A percentile compares a stretch with the other conserved stretches of the same genome.
Conservation (phyloP, 306 rosid species). For the Cicer pinnatifidum region DNA sequence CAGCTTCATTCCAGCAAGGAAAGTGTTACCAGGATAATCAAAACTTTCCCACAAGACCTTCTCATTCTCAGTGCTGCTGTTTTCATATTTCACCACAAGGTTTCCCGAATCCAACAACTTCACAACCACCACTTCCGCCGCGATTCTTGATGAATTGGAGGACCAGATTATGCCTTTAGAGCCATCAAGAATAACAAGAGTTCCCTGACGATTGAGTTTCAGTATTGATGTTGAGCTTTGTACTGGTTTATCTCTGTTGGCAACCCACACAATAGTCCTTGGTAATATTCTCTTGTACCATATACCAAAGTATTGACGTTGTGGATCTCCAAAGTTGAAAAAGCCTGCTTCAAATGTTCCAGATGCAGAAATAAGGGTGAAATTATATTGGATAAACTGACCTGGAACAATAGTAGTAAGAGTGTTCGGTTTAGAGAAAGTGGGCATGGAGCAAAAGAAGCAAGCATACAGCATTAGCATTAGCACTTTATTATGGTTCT, state of each 20-base stretch:
- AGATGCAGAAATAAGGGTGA: constrained; percentile 40
- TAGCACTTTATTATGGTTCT: not conserved
- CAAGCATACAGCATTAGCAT: not conserved
- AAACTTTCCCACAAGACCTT: constrained; percentile 49
- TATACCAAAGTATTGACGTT: constrained; percentile 40
- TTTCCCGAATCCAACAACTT: constrained; percentile 45
- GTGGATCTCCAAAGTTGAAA: constrained; percentile 35
- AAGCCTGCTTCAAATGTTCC: constrained; percentile 45
- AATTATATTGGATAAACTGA: constrained; percentile 12
- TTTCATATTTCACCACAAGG: constrained; percentile 27
- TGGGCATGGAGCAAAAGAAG: not conserved
- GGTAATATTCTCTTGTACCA: constrained; percentile 42
- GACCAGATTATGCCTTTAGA: constrained; percentile 33
- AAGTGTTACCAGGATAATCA: constrained; percentile 45
- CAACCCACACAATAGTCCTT: constrained; percentile 46
- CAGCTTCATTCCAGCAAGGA: constrained; percentile 41
- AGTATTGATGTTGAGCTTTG: not conserved
- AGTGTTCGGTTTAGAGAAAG: not conserved
- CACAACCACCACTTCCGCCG: not conserved
- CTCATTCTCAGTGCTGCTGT: not conserved
- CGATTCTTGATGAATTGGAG: constrained; percentile 35
- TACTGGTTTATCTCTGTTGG: constrained; percentile 39
- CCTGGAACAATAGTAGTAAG: constrained; percentile 15
- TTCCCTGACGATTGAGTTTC: constrained; percentile 35
- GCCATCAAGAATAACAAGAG: constrained; percentile 41